A percentile compares a stretch with the other conserved stretches of the same genome.
These are phyloP conservation scores for Cunninghamia lanceolata DNA, from an alignment of 75 land plant species.

Conservation along the genomic window DNA sequence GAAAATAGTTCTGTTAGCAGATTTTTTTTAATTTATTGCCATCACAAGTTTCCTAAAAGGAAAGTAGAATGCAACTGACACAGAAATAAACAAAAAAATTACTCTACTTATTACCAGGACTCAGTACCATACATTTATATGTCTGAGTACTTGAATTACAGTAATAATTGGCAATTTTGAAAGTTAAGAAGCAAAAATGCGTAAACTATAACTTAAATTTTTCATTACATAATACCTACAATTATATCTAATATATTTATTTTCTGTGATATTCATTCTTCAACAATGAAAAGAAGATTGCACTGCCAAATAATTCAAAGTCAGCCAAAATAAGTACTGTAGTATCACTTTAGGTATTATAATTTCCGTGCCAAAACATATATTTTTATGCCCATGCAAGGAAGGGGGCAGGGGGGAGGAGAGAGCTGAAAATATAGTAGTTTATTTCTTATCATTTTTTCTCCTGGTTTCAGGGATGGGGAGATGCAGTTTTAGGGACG, in stretches of 20 bases:
- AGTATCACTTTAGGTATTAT: neutral
- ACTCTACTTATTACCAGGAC: neutral
- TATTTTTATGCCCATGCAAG: neutral
- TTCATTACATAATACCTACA: neutral
- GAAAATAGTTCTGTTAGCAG: neutral
- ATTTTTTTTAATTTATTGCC: neutral
- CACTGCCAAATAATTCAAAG: neutral
- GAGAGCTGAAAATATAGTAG: too few species aligned
- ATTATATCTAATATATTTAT: neutral
- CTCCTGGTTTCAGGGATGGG: too few species aligned
- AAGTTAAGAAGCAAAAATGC: neutral
- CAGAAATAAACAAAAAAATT: neutral
- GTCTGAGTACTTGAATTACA: neutral
- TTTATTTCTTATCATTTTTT: too few species aligned
- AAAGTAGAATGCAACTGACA: neutral
- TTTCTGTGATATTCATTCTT: neutral
- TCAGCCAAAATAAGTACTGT: neutral
- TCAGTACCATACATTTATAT: neutral
- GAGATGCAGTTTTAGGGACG: too few species aligned
- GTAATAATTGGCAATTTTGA: neutral
- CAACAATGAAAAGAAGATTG: neutral
- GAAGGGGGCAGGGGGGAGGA: too few species aligned
- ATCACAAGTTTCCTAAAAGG: neutral
- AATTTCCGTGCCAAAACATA: neutral
- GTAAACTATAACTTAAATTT: neutral